Evolutionary conservation across 2,329 filamentous ascomycete genomes (phyloP), one percentile per base, ranked within the genome.

Genomic region (Xylariaceae sp.): DNA sequence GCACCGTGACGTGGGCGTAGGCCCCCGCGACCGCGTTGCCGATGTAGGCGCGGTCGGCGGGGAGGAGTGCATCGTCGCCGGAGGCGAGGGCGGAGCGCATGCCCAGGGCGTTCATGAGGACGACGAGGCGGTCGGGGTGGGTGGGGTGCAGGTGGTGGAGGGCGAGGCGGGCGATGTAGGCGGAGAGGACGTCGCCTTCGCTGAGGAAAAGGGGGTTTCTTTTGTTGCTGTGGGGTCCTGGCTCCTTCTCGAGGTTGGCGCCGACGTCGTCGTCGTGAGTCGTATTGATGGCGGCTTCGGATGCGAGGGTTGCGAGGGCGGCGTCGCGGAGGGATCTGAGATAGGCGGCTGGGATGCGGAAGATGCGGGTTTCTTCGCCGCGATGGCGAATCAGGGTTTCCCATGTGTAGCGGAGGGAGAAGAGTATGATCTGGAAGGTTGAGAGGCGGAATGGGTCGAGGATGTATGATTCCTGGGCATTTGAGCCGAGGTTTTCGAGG

Each of bases 131-230:
- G 22, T 26, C 6, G 22, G 22, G 6, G 6, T 26, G 22, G 22
- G 22, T 26, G 22, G 6, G 6, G 6, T 26, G 6, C 6, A 52
- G 51, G 36, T 51, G 53, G n/a, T 43, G 51, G 18, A 53, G 47
- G 32, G 53, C 53, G 9, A 61, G 49, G 9, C 61, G 61, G 8
- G 56, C 48, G 51, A 53, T 60, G 63, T 65, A 71, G 0, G 66
- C 63, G 3, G 50, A 38, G 2, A 72, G 51, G 2, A 70, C 50
- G 32, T 71, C 67, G 28, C 59, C 51, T 18, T 69, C 64, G 32
- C 56, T 64, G 11, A 70, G 8, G 37, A 65, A 69, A 3, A 28
- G 37, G 11, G 22, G 6, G 11, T 6, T 26, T 11, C 11, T 26
- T 26, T 26, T 11, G 22, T 6, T 26, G 22, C 22, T 11, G 22